These are phyloP conservation scores for Yarrowia sp. DNA, from an alignment of 805 yeast genomes.

Conservation along the genomic window DNA sequence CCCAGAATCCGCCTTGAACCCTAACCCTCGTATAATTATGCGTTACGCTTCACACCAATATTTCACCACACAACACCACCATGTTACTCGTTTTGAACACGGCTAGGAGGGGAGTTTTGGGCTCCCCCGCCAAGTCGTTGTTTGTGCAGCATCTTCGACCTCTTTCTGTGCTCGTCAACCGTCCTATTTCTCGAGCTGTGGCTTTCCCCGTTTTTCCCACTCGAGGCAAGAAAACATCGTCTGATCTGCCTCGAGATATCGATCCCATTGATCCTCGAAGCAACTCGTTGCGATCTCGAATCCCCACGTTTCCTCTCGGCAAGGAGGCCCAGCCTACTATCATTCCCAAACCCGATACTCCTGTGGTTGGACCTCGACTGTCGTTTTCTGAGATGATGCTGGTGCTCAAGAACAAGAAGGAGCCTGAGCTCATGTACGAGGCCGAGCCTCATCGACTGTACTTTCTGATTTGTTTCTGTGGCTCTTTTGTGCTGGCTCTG, in stretches of 20 bases:
- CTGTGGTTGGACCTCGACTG: constrained; percentile 58
- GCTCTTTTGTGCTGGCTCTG: constrained; percentile 69
- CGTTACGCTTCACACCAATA: background rate
- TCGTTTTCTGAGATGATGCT: constrained; percentile 62
- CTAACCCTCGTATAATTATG: background rate
- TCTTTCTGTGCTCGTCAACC: background rate
- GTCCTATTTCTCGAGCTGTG: background rate
- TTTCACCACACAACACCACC: background rate
- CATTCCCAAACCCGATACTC: constrained; percentile 74
- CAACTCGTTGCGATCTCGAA: constrained; percentile 44
- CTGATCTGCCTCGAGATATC: constrained; percentile 16
- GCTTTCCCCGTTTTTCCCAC: background rate
- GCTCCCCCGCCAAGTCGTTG: background rate
- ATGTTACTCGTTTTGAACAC: constrained; percentile 10
- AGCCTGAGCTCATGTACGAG: constrained; percentile 76
- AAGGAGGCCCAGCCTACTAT: constrained; percentile 64
- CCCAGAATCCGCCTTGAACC: background rate
- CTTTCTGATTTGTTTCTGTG: constrained; percentile 64
- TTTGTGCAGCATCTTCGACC: background rate
- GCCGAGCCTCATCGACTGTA: constrained; percentile 80
- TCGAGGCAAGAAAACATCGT: background rate
- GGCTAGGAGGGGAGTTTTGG: background rate
- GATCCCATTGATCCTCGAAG: constrained; percentile 23
- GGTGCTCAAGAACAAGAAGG: constrained; percentile 51
- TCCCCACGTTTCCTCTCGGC: constrained; percentile 65